Evolutionary conservation across 345 rosid species (phyloP), one percentile per base, ranked within the genome.

Genomic region (Populus pruinosa): DNA sequence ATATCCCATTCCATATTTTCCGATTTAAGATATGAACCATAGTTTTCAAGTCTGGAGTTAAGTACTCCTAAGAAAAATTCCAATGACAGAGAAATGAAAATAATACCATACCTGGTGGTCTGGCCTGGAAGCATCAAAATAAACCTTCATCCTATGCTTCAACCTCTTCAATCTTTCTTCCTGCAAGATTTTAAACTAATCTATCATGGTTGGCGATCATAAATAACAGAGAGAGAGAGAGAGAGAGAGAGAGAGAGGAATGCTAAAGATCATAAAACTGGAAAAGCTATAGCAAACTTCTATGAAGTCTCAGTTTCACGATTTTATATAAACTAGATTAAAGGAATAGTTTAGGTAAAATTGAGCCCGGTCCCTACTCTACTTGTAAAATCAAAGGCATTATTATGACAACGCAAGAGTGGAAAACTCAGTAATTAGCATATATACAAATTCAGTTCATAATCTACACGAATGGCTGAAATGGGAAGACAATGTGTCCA

Each of bases 51-150:
- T 11, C 27, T 3, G 29, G 38, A 36, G 25, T 10, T n/a, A 21
- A 55, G 44, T 4, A 11, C 41, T 31, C 20, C 5, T 36, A 23
- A 23, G 25, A 6, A 33, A 31, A 20, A 75, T 44, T 12, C n/a
- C 16, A 27, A 33, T 2, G 10, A 39, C 3, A 11, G 7, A 14
- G 38, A n/a, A 6, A 59, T 14, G n/a, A 61, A 23, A 61, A 17
- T 21, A n/a, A n/a, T 63, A 69, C 67, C 68, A 23, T 69, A 89
- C 97, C 97, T 93, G 98, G 82, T 95, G 99, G 69, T 93, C 97
- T 5, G 84, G 87, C 66, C 88, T 86, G 5, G 94, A 89, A 50
- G 90, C 84, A 82, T 93, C 98, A 82, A 90, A 95, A 79, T 79
- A 83, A 72, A 89, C 88, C 84, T 89, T 88, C 93, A 88, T 93